Base-by-base conservation (phyloP, 352 stramenopile species). In the Phytophthora ramorum region DNA sequence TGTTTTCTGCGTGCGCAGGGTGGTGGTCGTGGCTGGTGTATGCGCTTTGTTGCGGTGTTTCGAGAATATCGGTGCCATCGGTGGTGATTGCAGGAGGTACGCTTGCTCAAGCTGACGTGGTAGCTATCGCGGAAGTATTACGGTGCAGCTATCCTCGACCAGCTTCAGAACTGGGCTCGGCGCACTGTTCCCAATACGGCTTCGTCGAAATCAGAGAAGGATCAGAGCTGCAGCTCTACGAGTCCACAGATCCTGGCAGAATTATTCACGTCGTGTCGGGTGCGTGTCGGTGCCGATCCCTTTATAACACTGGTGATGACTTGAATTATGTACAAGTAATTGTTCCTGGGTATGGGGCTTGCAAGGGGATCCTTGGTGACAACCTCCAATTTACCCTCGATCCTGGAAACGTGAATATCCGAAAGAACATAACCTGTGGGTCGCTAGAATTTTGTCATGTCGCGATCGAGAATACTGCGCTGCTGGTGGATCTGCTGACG, bases 291-390 rank as follows among this genome's bases (percentile, higher is more conserved):
- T 56, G 48, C 12, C 17, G 48, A 45, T 19, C 48, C 16, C 48
- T 22, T 17, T 43, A 32, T 20, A 34, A 13, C 10, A 28, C 47
- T 40, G 46, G 13, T 22, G 14, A 16, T 24, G 14, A 14, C 0
- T 5, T 28, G 6, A 5, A 52, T 40, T 24, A 2, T 10, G 46
- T 40, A 2, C 24, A 52, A 40, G 26, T 28, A 3, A 14, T 52
- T 16, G 46, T 52, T 32, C 48, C 48, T 14, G 48, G 48, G 12
- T 56, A 45, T 20, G 48, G 48, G 3, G 3, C 34, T 45, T 56
- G 30, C 32, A 34, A 30, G 32, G 24, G 32, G 17, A 44, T 7
- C 9, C 17, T 20, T 44, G 20, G 19, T 34, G 32, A 13, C 9
- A 8, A 30, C n/a, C 22, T 16, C 30, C 13, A 6, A 16, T 54